phyloP scores from a whole-genome alignment of 306 rosid genomes.

The Dryas drummondii region DNA sequence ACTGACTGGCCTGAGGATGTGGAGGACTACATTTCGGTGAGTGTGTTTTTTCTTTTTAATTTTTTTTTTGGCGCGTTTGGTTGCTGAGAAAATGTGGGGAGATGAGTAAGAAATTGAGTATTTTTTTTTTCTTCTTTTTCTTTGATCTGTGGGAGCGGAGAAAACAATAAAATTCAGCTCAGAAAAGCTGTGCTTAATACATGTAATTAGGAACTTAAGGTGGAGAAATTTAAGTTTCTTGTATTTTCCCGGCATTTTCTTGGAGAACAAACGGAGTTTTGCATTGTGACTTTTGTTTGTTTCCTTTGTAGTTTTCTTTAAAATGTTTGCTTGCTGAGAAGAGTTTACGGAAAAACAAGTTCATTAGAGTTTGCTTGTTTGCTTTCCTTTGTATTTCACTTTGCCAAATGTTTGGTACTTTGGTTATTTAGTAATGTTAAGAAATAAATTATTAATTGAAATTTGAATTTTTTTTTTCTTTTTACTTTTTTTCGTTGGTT shows the following conservation, averaged over 20 bases:
- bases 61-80: neutral
- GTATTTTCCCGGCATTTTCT: slow-evolving; percentile 8
- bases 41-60: neutral
- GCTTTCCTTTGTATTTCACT: slow-evolving; percentile 13
- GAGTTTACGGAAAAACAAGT: slow-evolving; percentile 9
- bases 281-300: slow-evolving; percentile 20
- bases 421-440: slow-evolving; percentile 28
- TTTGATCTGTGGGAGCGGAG: slow-evolving; percentile 7
- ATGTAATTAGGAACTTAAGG: neutral
- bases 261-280: neutral
- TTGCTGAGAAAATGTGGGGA: slow-evolving; percentile 23
- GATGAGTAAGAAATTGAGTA: neutral
- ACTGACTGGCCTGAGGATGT: slow-evolving; percentile 52
- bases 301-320: slow-evolving; percentile 18
- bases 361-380: slow-evolving; percentile 33
- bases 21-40: slow-evolving; percentile 73
- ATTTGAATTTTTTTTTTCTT: neutral
- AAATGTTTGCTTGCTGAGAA: slow-evolving; percentile 25
- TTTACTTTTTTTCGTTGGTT: neutral
- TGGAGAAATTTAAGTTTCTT: neutral
- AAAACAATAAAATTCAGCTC: slow-evolving; percentile 11
- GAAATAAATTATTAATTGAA: neutral
- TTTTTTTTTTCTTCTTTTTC: neutral
- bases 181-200: neutral
- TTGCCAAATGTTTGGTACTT: slow-evolving; percentile 21